Evolutionary conservation across 805 yeast species (phyloP), one percentile per base, ranked within the genome.

Genomic region (Candida arabinofermentans): DNA sequence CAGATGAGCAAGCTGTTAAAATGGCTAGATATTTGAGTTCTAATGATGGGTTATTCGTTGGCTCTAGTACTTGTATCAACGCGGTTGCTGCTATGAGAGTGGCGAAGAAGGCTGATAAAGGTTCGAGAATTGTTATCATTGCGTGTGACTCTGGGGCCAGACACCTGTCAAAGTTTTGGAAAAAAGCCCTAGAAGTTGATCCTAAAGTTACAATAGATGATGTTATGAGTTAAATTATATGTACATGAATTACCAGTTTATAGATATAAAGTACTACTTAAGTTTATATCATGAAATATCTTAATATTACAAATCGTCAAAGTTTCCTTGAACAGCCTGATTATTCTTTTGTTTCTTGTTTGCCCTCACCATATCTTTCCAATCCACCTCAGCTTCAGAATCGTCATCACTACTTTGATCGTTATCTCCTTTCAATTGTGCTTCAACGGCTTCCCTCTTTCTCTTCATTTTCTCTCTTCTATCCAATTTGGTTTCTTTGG

Each of bases 131-230:
- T 18, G 95, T 91, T 5, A 78, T 95, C 16, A 74, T 93, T 36
- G 86, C 96, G 1, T 93, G 98, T 60, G 99, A 91, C 60, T 81
- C 95, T 5, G 99, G 99, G 1, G 69, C 83, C 10, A 71, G 99
- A 51, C 99, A 91, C 64, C 58, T 91, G 44, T 84, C 93, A 38
- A 91, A 91, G 62, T 93, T 91, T 57, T 91, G 97, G 97, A 86
- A 82, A 53, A 65, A 70, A 40, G 91, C 91, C 0, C 59, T 62
- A 23, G 64, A 59, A 27, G 59, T 64, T 21, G 61, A 66, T 17
- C 59, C 54, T 24, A 61, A 58, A 41, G 54, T 76, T 21, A 58
- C 64, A 3, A 47, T 71, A 34, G 70, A 62, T 24, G 68, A 71
- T 32, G 58, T 58, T 62, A 59, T 47, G 71, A 64, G 29, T 16